These are phyloP conservation scores for Penicillium parvum DNA, from an alignment of 495 filamentous ascomycete genomes.

Conservation along the genomic window DNA sequence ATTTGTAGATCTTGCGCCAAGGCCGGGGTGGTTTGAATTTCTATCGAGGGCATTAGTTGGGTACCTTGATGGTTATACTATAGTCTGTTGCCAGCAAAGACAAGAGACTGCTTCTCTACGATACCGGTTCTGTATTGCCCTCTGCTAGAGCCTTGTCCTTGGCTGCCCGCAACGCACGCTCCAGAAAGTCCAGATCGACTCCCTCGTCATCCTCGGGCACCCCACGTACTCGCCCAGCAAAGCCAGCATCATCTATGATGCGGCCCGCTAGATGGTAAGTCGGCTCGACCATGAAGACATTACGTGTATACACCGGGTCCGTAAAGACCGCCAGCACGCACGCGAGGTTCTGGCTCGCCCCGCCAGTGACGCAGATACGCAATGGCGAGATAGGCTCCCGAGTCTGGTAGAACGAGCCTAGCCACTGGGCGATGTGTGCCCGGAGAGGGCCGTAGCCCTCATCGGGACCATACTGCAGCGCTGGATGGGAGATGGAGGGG, in stretches of 20 bases:
- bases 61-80: no score
- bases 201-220: conserved; percentile 74
- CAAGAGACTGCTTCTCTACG: no score
- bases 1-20: conserved; percentile 67
- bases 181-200: conserved; percentile 58
- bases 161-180: conserved; percentile 39
- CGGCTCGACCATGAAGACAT: conserved; percentile 75
- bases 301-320: conserved; percentile 68
- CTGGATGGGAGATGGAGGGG: conserved; percentile 50
- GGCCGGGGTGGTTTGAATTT: conserved; percentile 38
- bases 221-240: conserved; percentile 54
- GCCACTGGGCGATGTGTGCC: conserved; percentile 62
- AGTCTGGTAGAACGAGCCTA: conserved; percentile 57
- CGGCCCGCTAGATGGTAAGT: conserved; percentile 74
- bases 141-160: conserved; percentile 28
- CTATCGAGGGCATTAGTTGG: conserved; percentile 19
- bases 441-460: conserved; percentile 65
- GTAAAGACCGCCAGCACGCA: conserved; percentile 70
- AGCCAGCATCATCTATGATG: conserved; percentile 76
- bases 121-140: conserved; percentile 39
- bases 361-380: conserved; percentile 76
- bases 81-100: no score
- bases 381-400: conserved; percentile 36
- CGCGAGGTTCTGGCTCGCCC: conserved; percentile 71
- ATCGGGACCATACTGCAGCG: conserved; percentile 74